phyloP scores from a whole-genome alignment of 805 yeast genomes.

The Saccharomycopsis capsularis region DNA sequence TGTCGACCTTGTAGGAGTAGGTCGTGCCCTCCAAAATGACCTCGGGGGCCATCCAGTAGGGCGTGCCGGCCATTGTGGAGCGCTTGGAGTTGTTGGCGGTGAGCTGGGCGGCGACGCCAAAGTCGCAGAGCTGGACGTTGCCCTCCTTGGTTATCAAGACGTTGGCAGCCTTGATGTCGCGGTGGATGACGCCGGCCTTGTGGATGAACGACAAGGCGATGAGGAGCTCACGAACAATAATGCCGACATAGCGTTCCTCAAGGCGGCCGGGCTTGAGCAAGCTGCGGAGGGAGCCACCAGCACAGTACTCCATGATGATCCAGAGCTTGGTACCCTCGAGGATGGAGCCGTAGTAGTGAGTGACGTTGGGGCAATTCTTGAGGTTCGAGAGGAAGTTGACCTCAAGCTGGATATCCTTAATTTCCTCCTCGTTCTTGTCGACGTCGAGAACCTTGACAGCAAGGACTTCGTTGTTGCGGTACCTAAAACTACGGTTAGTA shows the following conservation, averaged over 20 bases:
- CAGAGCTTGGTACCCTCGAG: slow-evolving; percentile 85
- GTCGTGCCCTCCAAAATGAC: slow-evolving; percentile 87
- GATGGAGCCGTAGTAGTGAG: slow-evolving; percentile 85
- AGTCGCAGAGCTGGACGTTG: slow-evolving; percentile 85
- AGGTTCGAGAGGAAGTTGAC: slow-evolving; percentile 78
- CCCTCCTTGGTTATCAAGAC: slow-evolving; percentile 86
- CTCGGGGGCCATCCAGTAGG: slow-evolving; percentile 99
- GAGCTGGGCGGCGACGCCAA: slow-evolving; percentile 95
- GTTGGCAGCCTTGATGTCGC: slow-evolving; percentile 96
- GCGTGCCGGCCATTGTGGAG: slow-evolving; percentile 93
- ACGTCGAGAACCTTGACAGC: slow-evolving; percentile 91
- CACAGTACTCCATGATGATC: slow-evolving; percentile 97
- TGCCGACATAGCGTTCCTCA: slow-evolving; percentile 76
- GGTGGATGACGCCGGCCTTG: slow-evolving; percentile 83
- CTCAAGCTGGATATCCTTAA: slow-evolving; percentile 89
- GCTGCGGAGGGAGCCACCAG: slow-evolving; percentile 91
- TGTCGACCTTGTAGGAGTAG: slow-evolving; percentile 88
- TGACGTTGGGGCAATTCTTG: slow-evolving; percentile 82
- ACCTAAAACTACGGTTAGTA: slow-evolving; percentile 23
- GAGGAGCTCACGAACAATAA: slow-evolving; percentile 77
- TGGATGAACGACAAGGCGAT: slow-evolving; percentile 78
- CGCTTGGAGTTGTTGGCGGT: slow-evolving; percentile 69
- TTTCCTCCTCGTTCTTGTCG: slow-evolving; percentile 92
- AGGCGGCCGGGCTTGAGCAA: slow-evolving; percentile 78
- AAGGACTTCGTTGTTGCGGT: slow-evolving; percentile 61